A percentile compares a stretch with the other conserved stretches of the same genome.
Evolutionary conservation across 164 flowering plant genomes (phyloP).

Genomic region (Liquidambar formosana): DNA sequence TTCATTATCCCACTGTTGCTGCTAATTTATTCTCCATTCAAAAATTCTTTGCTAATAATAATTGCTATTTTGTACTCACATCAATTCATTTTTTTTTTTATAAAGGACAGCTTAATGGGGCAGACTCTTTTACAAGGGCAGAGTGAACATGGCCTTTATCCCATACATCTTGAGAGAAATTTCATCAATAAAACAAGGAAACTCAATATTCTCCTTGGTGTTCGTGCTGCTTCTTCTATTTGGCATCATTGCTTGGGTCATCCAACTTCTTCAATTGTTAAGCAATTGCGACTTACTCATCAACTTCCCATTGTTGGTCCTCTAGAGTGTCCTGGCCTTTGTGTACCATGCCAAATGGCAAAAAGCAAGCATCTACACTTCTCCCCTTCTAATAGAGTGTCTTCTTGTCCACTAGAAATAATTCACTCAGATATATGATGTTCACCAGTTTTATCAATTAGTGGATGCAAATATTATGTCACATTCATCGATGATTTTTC

Average conservation of each 20-base stretch:
- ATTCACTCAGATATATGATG: not conserved
- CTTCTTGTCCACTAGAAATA: not conserved
- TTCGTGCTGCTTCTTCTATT: not conserved
- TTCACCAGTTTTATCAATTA: not conserved
- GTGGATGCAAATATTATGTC: not conserved
- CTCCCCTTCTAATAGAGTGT: not conserved
- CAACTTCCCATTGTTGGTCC: not conserved
- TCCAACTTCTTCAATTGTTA: not conserved
- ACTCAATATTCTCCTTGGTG: not conserved
- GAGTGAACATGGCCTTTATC: constrained; percentile 1
- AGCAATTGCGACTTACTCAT: not conserved
- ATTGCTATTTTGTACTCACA: not conserved
- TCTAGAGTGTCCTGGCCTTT: not conserved
- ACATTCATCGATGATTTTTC: constrained; percentile 1
- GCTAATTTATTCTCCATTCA: not conserved
- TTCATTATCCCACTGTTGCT: not conserved
- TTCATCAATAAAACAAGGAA: not conserved
- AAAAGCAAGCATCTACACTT: not conserved
- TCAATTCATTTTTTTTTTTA: not conserved
- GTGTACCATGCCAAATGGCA: not conserved
- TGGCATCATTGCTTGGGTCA: not conserved
- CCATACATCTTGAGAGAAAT: not conserved
- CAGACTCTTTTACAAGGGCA: not conserved
- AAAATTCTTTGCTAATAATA: not conserved
- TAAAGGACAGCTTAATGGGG: not conserved